Evolutionary conservation across 768 basidiomycete genomes (phyloP).

Genomic region (Rhizopogon vesiculosus): DNA sequence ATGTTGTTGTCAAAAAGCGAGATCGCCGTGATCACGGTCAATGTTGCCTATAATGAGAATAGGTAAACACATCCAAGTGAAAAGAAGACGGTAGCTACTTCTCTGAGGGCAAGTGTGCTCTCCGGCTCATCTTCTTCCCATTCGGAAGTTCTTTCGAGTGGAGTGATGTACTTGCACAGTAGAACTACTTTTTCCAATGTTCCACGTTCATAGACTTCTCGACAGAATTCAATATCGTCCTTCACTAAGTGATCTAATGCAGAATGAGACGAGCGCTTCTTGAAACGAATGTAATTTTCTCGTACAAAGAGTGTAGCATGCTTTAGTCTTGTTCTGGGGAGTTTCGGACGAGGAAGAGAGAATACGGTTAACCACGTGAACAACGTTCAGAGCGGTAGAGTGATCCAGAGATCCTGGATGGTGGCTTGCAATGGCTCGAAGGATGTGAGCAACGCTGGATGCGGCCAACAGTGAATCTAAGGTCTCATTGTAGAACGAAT

Average conservation of each 20-base stretch:
- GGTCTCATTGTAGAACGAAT: not conserved
- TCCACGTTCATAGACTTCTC: constrained; percentile 66
- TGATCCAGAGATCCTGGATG: constrained; percentile 36
- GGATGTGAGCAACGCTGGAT: constrained; percentile 53
- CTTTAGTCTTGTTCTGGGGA: constrained; percentile 47
- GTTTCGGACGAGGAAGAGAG: constrained; percentile 40
- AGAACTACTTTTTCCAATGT: constrained; percentile 51
- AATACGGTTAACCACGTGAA: constrained; percentile 65
- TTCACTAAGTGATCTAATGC: constrained; percentile 56
- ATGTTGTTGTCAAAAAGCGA: constrained; percentile 70
- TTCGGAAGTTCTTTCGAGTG: constrained; percentile 38
- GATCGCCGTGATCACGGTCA: constrained; percentile 73
- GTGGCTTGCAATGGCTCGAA: constrained; percentile 42
- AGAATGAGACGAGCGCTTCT: not conserved
- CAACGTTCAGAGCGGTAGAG: constrained; percentile 50
- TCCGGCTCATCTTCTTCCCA: constrained; percentile 74
- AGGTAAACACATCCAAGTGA: not conserved
- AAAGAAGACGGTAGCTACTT: constrained; percentile 36
- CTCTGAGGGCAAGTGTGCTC: constrained; percentile 48
- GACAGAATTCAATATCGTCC: constrained; percentile 65
- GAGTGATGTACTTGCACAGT: constrained; percentile 52
- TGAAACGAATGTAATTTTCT: constrained; percentile 6
- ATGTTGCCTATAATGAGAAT: constrained; percentile 45
- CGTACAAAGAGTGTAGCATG: constrained; percentile 76
- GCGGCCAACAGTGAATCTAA: not conserved